Base-by-base conservation (phyloP, 352 stramenopile species). In the Phytophthora cactorum region DNA sequence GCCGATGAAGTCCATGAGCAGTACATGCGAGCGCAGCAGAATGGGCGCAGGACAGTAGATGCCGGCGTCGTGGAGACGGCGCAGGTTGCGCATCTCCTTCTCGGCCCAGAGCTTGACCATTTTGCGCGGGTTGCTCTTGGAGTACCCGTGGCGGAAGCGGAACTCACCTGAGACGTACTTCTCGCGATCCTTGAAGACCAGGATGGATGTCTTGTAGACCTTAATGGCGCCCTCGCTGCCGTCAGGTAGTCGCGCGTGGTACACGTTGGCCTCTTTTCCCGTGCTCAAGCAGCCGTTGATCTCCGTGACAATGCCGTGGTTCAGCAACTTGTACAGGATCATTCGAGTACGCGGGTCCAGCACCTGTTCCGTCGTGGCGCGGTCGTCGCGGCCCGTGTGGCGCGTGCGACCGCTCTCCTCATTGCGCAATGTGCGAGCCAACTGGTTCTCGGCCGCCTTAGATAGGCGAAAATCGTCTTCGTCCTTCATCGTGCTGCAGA, bases 61-160 rank as follows among this genome's bases (percentile, higher is more conserved):
- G 36, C 91, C 94, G 2, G 95, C 90, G 17, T 91, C 83, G 36
- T 86, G 78, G 27, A 99, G 89, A 0, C 98, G 86, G 17, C 93
- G 91, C 54, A 99, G 92, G 71, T 99, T 99, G 46, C 97, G 87
- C 87, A 99, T 98, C 82, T 99, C 98, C 78, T 99, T 99, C 80
- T 99, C 97, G 5, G 98, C 97, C 98, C 98, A 99, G 22, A 99
- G 84, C 75, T 99, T 99, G 64, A 99, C 97, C 98, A 99, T 99
- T 81, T 99, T 99, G 44, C 97, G 92, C 10, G 98, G 97, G 81
- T 99, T 99, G 58, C 80, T 88, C 76, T 93, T 92, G 59, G 92
- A 98, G 78, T 99, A 99, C 47, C 97, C 97, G 54, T 98, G 91
- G 28, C 96, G 83, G 83, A 98, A 99, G 71, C 97, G 92, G 79